Base-by-base conservation (phyloP, 768 basidiomycete species). In the Hortiboletus campestris region DNA sequence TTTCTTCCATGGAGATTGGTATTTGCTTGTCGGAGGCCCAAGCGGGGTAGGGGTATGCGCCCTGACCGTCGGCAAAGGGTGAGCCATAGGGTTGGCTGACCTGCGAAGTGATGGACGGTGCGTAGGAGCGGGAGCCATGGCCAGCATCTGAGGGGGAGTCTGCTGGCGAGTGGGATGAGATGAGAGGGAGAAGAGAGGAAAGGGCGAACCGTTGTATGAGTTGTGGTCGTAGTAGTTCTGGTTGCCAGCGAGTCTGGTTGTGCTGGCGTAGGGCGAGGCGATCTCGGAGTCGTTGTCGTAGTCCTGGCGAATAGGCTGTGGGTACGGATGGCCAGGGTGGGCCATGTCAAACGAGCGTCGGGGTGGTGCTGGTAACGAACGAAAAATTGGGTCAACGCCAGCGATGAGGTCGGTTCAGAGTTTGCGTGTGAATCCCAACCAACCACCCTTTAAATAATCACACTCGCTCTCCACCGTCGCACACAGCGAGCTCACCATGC, bases 1-100 rank as follows among this genome's bases (percentile, higher is more conserved):
- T 98, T 73, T 98, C 96, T 71, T 99, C 97, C 59, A 89, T 94
- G 39, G 94, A 94, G 70, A 99, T 89, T 58, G 97, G 97, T 59
- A 97, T 94, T 68, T 94, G 89, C 49, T 89, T 87, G 61, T 96
- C 91, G 32, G 88, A 80, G 28, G 89, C 83, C 97, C 97, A 99
- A 40, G 96, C 95, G 57, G 96, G 96, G 71, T 96, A 98, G 51
- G 89, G 90, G 53, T 90, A 84, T 20, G 76, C 70, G 50, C 76
- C 78, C 46, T 77, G 70, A 22, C 77, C 80, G 68, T 86, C 83
- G 38, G 75, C 78, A 67, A 84, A 85, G 40, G 83, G 83, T 31
- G 83, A 84, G 48, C 80, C 78, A 64, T 76, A 81, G 49, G 79
- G 78, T 54, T 80, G 74, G 67, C 83, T 84, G 46, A 76, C 75